Evolutionary conservation across 2,329 filamentous ascomycete species (phyloP).

Genomic region (Cytospora leucostoma): DNA sequence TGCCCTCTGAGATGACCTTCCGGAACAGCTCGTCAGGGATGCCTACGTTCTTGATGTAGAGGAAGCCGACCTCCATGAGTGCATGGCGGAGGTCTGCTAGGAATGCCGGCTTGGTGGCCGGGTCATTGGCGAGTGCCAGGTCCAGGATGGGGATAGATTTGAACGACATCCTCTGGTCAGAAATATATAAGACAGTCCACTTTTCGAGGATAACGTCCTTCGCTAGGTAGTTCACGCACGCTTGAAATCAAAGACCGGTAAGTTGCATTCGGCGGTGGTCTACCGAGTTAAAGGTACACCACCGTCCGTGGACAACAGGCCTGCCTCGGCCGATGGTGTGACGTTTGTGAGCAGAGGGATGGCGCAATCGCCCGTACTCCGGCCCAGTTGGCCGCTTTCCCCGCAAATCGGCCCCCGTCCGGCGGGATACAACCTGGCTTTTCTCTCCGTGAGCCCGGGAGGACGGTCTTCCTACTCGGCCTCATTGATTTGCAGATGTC

Average conservation of each 20-base stretch:
- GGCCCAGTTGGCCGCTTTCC: not conserved
- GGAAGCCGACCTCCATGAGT: constrained; percentile 82
- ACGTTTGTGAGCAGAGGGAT: not conserved
- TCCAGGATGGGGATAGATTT: constrained; percentile 76
- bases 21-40: constrained; percentile 66
- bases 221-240: too few species aligned
- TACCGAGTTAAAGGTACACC: not conserved
- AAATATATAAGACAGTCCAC: not conserved
- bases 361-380: not conserved
- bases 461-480: not conserved
- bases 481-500: not conserved
- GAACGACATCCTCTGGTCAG: constrained; percentile 63
- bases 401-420: not conserved
- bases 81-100: constrained; percentile 71
- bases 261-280: not conserved
- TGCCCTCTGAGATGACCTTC: constrained; percentile 67
- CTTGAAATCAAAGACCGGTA: too few species aligned
- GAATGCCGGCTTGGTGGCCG: constrained; percentile 70
- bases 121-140: constrained; percentile 64
- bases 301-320: not conserved
- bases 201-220: too few species aligned
- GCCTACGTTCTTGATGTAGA: constrained; percentile 81
- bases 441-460: not conserved
- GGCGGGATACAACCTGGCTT: not conserved
- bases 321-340: not conserved